Evolutionary conservation across 805 yeast species (phyloP).

Genomic region (Brettanomyces sp.): DNA sequence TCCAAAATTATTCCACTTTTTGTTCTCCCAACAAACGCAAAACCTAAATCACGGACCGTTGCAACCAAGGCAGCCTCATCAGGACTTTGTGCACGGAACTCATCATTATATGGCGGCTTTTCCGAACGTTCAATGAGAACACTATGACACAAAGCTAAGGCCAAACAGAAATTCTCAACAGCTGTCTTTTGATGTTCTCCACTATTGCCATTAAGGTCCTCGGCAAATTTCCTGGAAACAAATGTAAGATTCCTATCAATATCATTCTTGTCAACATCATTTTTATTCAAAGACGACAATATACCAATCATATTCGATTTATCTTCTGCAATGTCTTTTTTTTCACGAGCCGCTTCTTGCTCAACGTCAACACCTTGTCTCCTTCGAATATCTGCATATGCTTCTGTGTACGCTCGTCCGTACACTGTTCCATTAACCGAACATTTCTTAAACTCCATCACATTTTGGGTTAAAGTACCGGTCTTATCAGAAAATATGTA

Average conservation of each 20-base stretch:
- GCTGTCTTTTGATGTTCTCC: constrained; percentile 47
- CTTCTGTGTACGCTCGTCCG: constrained; percentile 79
- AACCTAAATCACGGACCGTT: constrained; percentile 74
- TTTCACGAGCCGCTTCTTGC: constrained; percentile 28
- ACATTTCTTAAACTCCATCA: constrained; percentile 80
- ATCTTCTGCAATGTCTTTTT: constrained; percentile 46
- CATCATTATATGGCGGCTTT: constrained; percentile 42
- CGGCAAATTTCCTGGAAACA: constrained; percentile 54
- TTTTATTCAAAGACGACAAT: constrained; percentile 28
- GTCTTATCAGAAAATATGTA: constrained; percentile 80
- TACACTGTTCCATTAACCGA: constrained; percentile 65
- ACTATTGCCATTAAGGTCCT: constrained; percentile 45
- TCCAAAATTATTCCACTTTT: constrained; percentile 59
- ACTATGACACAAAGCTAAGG: constrained; percentile 71
- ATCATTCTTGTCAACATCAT: constrained; percentile 18
- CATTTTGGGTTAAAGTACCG: constrained; percentile 75
- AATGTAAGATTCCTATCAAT: constrained; percentile 57
- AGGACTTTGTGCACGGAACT: constrained; percentile 72
- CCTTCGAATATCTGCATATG: constrained; percentile 67
- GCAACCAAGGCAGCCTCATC: constrained; percentile 83
- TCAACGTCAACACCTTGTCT: constrained; percentile 72
- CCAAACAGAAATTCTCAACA: constrained; percentile 67
- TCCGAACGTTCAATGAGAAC: constrained; percentile 64
- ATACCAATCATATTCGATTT: constrained; percentile 47
- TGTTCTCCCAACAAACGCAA: constrained; percentile 54